Evolutionary conservation across 1,139 yeast genomes (phyloP).

Genomic region (Meyerozyma smithsonii): DNA sequence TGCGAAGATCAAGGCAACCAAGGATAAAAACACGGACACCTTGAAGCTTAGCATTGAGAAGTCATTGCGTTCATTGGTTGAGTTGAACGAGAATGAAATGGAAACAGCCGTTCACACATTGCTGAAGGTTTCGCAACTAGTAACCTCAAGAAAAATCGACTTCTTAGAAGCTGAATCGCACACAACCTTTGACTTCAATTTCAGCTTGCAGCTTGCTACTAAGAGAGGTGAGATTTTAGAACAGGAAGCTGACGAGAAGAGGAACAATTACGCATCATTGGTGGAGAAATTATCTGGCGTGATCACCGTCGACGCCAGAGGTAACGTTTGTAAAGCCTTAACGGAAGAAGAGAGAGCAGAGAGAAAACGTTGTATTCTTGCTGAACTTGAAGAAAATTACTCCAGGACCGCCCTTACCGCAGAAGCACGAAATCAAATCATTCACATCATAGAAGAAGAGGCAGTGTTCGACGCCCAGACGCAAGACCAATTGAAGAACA

Average conservation of each 20-base stretch:
- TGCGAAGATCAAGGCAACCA: conserved; percentile 3
- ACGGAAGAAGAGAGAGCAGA: conserved; percentile 15
- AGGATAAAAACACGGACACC: conserved; percentile 2
- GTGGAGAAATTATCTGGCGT: conserved; percentile 47
- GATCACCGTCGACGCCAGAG: conserved; percentile 26
- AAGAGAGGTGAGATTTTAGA: conserved; percentile 35
- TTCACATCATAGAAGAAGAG: conserved; percentile 27
- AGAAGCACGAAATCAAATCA: conserved; percentile 23
- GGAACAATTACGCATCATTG: conserved; percentile 37
- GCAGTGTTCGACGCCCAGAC: conserved; percentile 28
- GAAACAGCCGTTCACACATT: conserved; percentile 48
- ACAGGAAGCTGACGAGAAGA: conserved; percentile 21
- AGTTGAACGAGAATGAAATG: conserved; percentile 29
- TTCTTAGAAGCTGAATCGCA: conserved; percentile 56
- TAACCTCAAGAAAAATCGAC: conserved; percentile 25
- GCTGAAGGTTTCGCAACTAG: conserved; percentile 33
- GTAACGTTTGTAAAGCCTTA: conserved; percentile 20
- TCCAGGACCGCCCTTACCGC: conserved; percentile 19
- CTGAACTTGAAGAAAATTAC: conserved; percentile 17
- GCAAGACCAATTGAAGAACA: conserved; percentile 18
- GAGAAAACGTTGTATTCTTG: conserved; percentile 17
- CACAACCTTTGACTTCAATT: conserved; percentile 47
- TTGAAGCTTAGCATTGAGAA: conserved; percentile 1
- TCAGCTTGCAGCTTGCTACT: conserved; percentile 41
- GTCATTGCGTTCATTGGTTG: conserved; percentile 9